These are phyloP conservation scores for Plenodomus tracheiphilus DNA, from an alignment of 2,329 filamentous ascomycete species.

Conservation along the genomic window DNA sequence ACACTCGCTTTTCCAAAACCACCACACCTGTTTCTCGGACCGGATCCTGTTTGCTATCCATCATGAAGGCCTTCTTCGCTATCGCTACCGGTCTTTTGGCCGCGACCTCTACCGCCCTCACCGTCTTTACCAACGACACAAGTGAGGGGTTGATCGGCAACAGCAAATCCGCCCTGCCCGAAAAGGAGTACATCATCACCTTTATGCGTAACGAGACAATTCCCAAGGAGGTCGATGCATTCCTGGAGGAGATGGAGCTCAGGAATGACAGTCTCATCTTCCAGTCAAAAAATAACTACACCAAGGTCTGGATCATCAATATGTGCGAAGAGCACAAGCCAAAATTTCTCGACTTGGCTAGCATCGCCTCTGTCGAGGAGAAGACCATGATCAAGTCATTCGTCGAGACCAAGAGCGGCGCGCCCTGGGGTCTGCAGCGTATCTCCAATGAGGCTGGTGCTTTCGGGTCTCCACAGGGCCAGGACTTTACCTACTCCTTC, in stretches of 20 bases:
- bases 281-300: constrained; percentile 45
- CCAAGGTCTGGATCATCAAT: constrained; percentile 45
- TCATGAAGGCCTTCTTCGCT: constrained; percentile 37
- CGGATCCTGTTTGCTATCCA: constrained; percentile 28
- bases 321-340: constrained; percentile 48
- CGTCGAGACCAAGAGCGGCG: constrained; percentile 30
- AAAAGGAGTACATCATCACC: constrained; percentile 33
- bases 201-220: constrained; percentile 23
- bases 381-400: constrained; percentile 40
- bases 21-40: constrained; percentile 20
- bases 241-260: constrained; percentile 31
- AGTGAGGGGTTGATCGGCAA: constrained; percentile 34
- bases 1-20: constrained; percentile 13
- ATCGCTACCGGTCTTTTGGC: constrained; percentile 33
- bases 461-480: constrained; percentile 25
- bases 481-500: constrained; percentile 50
- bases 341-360: constrained; percentile 44
- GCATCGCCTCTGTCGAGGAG: constrained; percentile 49
- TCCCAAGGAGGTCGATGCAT: constrained; percentile 6
- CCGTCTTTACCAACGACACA: constrained; percentile 17
- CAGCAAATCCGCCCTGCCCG: constrained; percentile 9
- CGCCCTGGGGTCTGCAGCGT: constrained; percentile 54
- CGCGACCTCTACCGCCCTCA: constrained; percentile 7
- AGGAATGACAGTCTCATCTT: constrained; percentile 43
- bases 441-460: constrained; percentile 46